Base-by-base conservation (phyloP, 2,329 filamentous ascomycete genomes). In the Penicillium decumbens region DNA sequence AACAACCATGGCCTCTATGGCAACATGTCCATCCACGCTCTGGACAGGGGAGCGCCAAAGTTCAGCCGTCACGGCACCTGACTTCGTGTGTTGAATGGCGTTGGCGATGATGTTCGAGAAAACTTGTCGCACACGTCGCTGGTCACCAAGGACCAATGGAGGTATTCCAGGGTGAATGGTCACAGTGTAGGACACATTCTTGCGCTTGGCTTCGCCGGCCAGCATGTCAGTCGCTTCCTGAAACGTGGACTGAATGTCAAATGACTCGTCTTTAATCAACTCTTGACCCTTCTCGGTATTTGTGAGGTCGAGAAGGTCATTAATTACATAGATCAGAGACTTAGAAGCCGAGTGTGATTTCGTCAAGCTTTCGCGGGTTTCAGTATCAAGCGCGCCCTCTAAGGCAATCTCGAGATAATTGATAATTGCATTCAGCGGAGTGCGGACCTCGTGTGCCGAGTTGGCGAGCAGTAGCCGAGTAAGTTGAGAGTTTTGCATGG, bases 381-480 rank as follows among this genome's bases (percentile, higher is more conserved):
- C 90, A 13, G 81, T 75, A 55, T 95, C 90, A 3, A 95, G 74
- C 0, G 77, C 74, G 0, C 89, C 89, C 70, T 95, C 90, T 1
- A 95, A 72, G 0, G 90, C 90, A 56, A 95, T 95, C 60, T 95
- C 90, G 1, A 95, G 79, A 58, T 95, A 95, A 60, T 95, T 95
- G 69, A 95, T 95, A 62, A 95, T 95, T 13, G 90, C 90, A 62
- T 95, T 95, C 2, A 95, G 73, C 0, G 90, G 90, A 0, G 90
- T 95, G 43, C 91, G 84, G 7, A 95, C 89, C 72, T 95, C 90
- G 56, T 95, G 91, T 0, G 90, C 90, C 0, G 89, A 95, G 57
- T 95, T 95, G 4, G 89, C 88, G 20, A 95, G 75, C 1, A 95
- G 71, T 3, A 95, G 71, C 41, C 82, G 78, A 0, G 89, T 95